phyloP scores from a whole-genome alignment of 495 filamentous ascomycete genomes.

The Oidiodendron maius region DNA sequence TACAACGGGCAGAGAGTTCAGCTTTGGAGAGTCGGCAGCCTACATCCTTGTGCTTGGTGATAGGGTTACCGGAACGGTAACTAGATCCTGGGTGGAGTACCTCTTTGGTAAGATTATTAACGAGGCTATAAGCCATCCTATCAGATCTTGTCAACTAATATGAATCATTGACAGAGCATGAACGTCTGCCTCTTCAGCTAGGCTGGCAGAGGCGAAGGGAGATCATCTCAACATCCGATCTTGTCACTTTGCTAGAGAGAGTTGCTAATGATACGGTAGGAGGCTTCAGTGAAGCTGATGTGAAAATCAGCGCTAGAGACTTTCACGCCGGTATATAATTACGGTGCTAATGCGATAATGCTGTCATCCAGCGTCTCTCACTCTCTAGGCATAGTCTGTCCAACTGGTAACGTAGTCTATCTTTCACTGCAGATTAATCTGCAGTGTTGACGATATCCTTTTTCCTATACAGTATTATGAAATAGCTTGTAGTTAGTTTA shows the following conservation, averaged over 20 bases:
- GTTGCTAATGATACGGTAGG: slow-evolving; percentile 9
- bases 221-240: neutral
- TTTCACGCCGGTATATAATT: slow-evolving; percentile 1
- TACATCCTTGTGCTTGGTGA: slow-evolving; percentile 40
- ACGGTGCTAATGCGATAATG: neutral
- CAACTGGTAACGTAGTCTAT: no score
- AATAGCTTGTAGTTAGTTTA: no score
- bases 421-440: no score
- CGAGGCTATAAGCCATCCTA: neutral
- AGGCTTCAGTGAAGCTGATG: neutral
- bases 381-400: no score
- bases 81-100: slow-evolving; percentile 33
- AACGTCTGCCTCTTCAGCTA: slow-evolving; percentile 38
- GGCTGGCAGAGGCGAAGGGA: slow-evolving; percentile 28
- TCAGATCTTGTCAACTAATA: neutral
- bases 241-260: neutral
- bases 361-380: no score
- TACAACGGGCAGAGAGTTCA: slow-evolving; percentile 30
- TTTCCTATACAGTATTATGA: no score
- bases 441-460: no score
- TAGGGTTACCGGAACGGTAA: slow-evolving; percentile 27
- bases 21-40: slow-evolving; percentile 39
- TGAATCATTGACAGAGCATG: slow-evolving; percentile 30
- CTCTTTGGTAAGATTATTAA: slow-evolving; percentile 34
- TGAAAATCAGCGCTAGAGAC: neutral